Evolutionary conservation across 805 yeast genomes (phyloP), one percentile per base, ranked within the genome.

Genomic region (Candida loeiensis): DNA sequence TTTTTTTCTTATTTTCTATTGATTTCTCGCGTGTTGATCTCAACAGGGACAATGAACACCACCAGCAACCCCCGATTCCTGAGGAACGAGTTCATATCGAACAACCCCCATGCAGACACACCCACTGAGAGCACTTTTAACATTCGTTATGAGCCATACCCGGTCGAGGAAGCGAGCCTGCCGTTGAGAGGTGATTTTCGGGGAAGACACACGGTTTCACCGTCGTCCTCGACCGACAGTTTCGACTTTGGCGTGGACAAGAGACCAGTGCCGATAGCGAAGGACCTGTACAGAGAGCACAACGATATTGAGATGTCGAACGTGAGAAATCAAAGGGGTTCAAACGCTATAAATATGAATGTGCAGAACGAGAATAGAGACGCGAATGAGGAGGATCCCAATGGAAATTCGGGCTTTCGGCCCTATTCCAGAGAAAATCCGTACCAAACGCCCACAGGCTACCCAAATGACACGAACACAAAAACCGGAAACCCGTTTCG

Each of bases 301-400:
- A 15, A 37, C 33, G 36, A 31, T 15, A 31, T 24, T 20, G 41
- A 38, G 18, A 38, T 38, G 41, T 27, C 36, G 8, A 27, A 30
- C 13, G 40, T 37, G 13, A 25, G 16, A 4, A 21, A 21, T 21
- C 24, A n/a, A n/a, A n/a, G n/a, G n/a, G n/a, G n/a, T n/a, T n/a
- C n/a, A n/a, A n/a, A n/a, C 24, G 9, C 9, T 9, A 9, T 21
- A 21, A 21, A 9, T 7, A 7, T 21, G 24, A 9, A 21, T 6
- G 9, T 9, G 24, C 6, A 21, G 24, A 9, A 21, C 6, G 24
- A 21, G 24, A 9, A 21, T 9, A 21, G 9, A 9, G 24, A 21
- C 6, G 24, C 9, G 9, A 21, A 21, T 6, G 24, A 21, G 9
- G 24, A 7, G n/a, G n/a, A n/a, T n/a, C n/a, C n/a, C n/a, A n/a